Evolutionary conservation across 495 filamentous ascomycete species (phyloP).

Genomic region (Neurospora sp.): DNA sequence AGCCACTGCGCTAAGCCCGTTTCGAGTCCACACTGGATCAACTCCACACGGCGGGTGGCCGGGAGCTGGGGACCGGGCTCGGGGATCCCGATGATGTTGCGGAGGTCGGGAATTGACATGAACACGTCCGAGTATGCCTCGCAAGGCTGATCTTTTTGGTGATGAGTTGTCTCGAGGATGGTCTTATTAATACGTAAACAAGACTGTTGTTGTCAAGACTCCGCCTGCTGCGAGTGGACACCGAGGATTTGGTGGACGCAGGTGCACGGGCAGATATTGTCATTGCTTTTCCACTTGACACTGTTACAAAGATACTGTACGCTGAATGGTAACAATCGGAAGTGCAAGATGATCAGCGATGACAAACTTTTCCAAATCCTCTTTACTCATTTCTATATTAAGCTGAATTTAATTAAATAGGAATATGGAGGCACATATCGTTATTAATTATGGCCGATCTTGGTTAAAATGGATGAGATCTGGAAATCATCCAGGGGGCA

Average conservation of each 20-base stretch:
- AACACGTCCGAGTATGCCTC: background rate
- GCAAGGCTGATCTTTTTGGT: background rate
- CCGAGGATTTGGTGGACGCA: background rate
- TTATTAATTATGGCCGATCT: background rate
- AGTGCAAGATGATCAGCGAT: background rate
- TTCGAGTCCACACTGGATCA: background rate
- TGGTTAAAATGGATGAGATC: background rate
- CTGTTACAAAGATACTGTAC: background rate
- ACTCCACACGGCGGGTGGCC: background rate
- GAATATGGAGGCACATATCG: background rate
- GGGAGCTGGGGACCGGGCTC: background rate
- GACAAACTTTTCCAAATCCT: background rate
- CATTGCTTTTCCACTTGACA: background rate
- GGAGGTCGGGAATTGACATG: background rate
- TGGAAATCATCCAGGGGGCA: background rate
- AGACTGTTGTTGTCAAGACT: background rate
- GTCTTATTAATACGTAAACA: background rate
- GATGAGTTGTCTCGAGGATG: background rate
- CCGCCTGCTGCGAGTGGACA: background rate
- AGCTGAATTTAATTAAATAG: background rate
- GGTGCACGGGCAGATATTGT: background rate
- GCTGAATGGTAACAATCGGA: background rate
- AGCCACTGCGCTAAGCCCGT: background rate
- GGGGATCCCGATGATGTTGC: background rate
- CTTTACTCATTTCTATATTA: background rate